Conservation (phyloP, 2,329 filamentous ascomycete genomes). For the Fusarium globosum region DNA sequence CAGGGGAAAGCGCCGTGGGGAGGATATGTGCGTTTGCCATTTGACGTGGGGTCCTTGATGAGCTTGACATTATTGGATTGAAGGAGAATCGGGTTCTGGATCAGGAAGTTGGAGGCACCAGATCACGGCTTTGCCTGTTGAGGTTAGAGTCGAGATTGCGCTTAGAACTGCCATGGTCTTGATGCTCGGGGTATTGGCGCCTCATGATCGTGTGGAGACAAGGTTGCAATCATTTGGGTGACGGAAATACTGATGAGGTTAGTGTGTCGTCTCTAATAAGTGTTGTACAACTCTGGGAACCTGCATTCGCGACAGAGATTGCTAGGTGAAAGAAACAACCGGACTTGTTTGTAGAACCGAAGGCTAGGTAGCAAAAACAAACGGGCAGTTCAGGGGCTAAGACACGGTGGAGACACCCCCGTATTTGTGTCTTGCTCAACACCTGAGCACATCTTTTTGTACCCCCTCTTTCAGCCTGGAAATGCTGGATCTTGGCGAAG, state of each 20-base stretch:
- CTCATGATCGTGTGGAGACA: not conserved
- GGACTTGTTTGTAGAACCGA: not conserved
- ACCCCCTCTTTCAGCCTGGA: not conserved
- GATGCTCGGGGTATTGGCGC: not conserved
- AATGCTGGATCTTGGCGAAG: not conserved
- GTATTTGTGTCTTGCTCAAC: not conserved
- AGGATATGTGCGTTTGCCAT: not conserved
- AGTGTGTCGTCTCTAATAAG: not conserved
- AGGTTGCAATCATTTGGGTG: not conserved
- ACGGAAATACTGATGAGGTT: not conserved
- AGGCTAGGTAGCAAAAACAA: not conserved
- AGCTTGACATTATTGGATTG: not conserved
- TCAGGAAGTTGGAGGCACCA: slow-evolving; percentile 31
- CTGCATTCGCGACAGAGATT: not conserved
- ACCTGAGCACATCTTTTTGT: not conserved
- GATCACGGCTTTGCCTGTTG: not conserved
- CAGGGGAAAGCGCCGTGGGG: slow-evolving; percentile 22
- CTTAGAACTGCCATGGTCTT: slow-evolving; percentile 23
- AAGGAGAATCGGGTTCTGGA: slow-evolving; percentile 4
- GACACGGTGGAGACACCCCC: not conserved
- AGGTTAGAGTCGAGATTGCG: slow-evolving; percentile 14
- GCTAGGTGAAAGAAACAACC: not conserved
- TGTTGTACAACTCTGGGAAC: not conserved
- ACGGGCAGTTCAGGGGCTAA: not conserved
- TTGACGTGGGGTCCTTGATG: slow-evolving; percentile 9